These are phyloP conservation scores for Mimosa bimucronata DNA, from an alignment of 306 rosid species.

Conservation along the genomic window DNA sequence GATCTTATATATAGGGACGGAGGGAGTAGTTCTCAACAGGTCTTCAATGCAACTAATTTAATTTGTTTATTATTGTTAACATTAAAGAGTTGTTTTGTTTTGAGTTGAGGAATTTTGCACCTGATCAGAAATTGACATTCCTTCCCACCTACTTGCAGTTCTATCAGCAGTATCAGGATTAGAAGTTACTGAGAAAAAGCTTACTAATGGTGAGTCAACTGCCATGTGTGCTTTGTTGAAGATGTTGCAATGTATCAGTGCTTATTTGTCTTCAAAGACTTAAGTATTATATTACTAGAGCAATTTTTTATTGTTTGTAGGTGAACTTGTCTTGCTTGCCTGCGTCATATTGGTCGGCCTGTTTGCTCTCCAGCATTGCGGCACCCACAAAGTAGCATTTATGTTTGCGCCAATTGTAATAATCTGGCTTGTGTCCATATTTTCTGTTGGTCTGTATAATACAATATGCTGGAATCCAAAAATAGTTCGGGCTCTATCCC, in stretches of 20 bases:
- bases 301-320: slow-evolving; percentile 46
- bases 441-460: slow-evolving; percentile 80
- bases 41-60: neutral
- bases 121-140: slow-evolving; percentile 12
- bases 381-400: slow-evolving; percentile 85
- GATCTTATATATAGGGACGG: too few relatives aligned
- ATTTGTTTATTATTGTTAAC: slow-evolving; percentile 2
- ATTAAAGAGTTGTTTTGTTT: neutral
- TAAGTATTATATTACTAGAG: slow-evolving; percentile 22
- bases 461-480: slow-evolving; percentile 72
- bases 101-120: slow-evolving; percentile 15
- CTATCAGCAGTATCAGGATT: slow-evolving; percentile 82
- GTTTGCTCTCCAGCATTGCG: slow-evolving; percentile 89
- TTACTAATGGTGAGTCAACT: slow-evolving; percentile 57
- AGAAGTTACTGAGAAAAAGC: slow-evolving; percentile 60
- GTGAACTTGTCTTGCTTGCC: slow-evolving; percentile 73
- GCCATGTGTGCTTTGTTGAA: neutral
- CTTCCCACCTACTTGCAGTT: slow-evolving; percentile 53
- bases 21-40: neutral
- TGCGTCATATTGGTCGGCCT: slow-evolving; percentile 83
- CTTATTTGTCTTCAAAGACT: slow-evolving; percentile 9
- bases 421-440: slow-evolving; percentile 76
- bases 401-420: slow-evolving; percentile 77
- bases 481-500: slow-evolving; percentile 65
- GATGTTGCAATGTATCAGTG: slow-evolving; percentile 12